Percentiles rank a stretch among this genome's conserved stretches.
Conservation (phyloP, 2,329 filamentous ascomycete species). For the Claviceps paspali region DNA sequence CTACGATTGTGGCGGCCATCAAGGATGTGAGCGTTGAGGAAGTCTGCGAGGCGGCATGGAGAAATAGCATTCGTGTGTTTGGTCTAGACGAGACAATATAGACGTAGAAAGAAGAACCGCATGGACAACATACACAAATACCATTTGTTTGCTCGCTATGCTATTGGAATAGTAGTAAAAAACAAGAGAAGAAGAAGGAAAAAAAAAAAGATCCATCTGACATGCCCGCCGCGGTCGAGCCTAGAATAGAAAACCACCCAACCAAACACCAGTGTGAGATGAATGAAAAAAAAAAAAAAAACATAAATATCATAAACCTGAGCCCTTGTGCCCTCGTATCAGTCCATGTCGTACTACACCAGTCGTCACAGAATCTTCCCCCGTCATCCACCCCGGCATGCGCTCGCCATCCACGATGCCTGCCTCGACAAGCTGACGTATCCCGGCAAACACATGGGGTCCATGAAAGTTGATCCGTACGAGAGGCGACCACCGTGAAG, state of each 20-base stretch:
- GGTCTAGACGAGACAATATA: constrained; percentile 32
- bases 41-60: constrained; percentile 75
- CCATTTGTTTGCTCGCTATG: too few species aligned
- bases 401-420: constrained; percentile 59
- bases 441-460: constrained; percentile 63
- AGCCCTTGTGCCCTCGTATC: constrained; percentile 43
- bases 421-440: constrained; percentile 61
- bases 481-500: constrained; percentile 18
- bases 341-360: constrained; percentile 54
- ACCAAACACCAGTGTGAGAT: too few species aligned
- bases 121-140: too few species aligned
- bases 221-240: too few species aligned
- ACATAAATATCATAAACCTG: constrained; percentile 26
- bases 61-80: constrained; percentile 69
- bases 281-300: constrained; percentile 5
- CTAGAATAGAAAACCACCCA: constrained; percentile 5
- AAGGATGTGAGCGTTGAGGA: constrained; percentile 68
- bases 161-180: too few species aligned
- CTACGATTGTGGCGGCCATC: constrained; percentile 74
- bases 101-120: too few species aligned
- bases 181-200: neutral
- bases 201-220: neutral
- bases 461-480: constrained; percentile 58
- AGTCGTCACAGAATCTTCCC: constrained; percentile 65
- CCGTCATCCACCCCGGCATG: constrained; percentile 87